These are phyloP conservation scores for Calonectria crousiana DNA, from an alignment of 2,329 filamentous ascomycete species.

Conservation along the genomic window DNA sequence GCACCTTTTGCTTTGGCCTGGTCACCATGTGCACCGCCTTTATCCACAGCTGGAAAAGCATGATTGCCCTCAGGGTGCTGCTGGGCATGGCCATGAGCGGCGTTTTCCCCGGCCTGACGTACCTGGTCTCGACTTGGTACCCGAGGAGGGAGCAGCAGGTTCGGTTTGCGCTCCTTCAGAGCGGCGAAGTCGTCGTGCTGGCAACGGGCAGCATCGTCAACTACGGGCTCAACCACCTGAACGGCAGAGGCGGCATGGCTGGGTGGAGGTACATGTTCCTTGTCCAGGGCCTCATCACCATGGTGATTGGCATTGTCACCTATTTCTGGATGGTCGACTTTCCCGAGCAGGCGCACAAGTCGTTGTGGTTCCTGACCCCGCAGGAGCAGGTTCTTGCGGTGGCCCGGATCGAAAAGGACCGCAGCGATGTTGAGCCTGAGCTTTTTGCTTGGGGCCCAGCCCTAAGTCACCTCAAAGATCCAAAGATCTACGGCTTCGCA, in stretches of 20 bases:
- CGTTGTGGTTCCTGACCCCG: background rate
- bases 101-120: constrained; percentile 12
- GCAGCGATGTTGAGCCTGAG: constrained; percentile 4
- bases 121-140: constrained; percentile 15
- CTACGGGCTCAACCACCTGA: constrained; percentile 10
- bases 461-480: background rate
- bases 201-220: constrained; percentile 16
- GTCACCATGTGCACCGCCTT: constrained; percentile 21
- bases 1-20: constrained; percentile 4
- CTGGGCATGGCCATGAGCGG: constrained; percentile 16
- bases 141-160: constrained; percentile 13
- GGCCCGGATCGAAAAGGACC: constrained; percentile 14
- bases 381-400: constrained; percentile 5
- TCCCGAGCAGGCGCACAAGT: constrained; percentile 5
- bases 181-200: constrained; percentile 4
- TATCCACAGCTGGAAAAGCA: constrained; percentile 15
- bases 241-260: constrained; percentile 7
- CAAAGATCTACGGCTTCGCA: constrained; percentile 8
- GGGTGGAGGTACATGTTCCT: constrained; percentile 22
- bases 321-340: constrained; percentile 22
- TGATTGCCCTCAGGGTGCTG: constrained; percentile 10
- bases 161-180: constrained; percentile 5
- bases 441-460: background rate
- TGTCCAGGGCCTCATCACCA: constrained; percentile 14
- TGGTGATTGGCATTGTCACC: background rate